Conservation (phyloP, 495 filamentous ascomycete species). For the Penicillium malachiteum region DNA sequence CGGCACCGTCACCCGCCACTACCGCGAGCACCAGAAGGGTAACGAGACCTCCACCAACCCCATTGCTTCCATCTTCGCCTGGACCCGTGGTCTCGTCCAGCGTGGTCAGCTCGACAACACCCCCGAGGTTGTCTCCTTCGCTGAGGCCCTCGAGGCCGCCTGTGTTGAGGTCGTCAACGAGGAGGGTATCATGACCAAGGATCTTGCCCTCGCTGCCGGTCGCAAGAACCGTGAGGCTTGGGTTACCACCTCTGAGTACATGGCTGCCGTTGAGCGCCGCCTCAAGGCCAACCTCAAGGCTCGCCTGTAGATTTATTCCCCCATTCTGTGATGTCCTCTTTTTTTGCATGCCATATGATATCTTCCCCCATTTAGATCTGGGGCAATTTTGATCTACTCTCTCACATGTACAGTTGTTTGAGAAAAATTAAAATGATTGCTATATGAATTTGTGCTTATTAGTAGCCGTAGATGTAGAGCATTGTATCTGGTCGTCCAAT, state of each 20-base stretch:
- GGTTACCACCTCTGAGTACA: constrained; percentile 85
- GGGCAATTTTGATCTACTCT: constrained; percentile 7
- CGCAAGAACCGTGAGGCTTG: constrained; percentile 77
- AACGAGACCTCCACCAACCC: constrained; percentile 97
- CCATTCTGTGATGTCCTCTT: constrained; percentile 7
- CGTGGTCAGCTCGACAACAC: constrained; percentile 87
- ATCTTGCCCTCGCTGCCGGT: constrained; percentile 87
- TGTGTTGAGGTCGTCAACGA: constrained; percentile 90
- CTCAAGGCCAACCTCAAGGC: constrained; percentile 64
- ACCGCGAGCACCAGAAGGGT: constrained; percentile 97
- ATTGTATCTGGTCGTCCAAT: no score
- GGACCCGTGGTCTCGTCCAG: constrained; percentile 93
- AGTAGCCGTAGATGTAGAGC: no score
- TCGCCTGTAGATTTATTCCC: constrained; percentile 5
- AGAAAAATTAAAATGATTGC: constrained; percentile 14
- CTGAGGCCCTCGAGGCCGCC: constrained; percentile 88
- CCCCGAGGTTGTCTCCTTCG: constrained; percentile 83
- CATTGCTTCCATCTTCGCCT: constrained; percentile 97
- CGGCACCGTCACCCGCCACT: constrained; percentile 97
- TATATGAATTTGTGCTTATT: background rate
- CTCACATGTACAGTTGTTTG: constrained; percentile 15
- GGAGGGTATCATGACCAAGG: constrained; percentile 98
- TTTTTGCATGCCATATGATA: constrained; percentile 8
- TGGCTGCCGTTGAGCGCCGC: constrained; percentile 83
- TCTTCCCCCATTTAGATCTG: constrained; percentile 8